These are phyloP conservation scores for Gardenia jasminoides DNA, from an alignment of 257 asterid genomes.

Conservation along the genomic window DNA sequence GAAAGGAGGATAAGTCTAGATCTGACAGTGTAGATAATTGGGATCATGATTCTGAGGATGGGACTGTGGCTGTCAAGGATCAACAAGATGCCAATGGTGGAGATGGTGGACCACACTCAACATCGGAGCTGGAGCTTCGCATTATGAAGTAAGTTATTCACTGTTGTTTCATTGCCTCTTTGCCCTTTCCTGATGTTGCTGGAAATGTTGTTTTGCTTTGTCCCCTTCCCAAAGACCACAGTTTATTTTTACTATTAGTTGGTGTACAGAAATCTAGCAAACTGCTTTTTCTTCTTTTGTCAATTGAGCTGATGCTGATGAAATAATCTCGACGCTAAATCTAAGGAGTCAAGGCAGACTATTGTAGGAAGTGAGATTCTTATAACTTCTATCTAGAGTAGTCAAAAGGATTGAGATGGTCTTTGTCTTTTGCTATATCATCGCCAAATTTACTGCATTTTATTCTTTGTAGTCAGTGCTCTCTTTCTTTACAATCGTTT, in stretches of 20 bases:
- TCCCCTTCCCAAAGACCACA: not conserved
- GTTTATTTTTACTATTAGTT: not conserved
- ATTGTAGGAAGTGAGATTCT: not conserved
- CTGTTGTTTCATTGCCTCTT: not conserved
- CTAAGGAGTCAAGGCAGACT: no score
- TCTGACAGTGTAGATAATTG: constrained; percentile 29
- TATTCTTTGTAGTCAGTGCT: not conserved
- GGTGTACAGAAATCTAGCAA: not conserved
- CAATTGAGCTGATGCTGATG: not conserved
- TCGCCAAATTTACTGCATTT: no score
- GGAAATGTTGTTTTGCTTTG: not conserved
- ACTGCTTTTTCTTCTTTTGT: not conserved
- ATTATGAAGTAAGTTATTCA: constrained; percentile 59
- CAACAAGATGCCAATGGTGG: constrained; percentile 37
- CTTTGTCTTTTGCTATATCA: not conserved
- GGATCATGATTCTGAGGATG: constrained; percentile 39
- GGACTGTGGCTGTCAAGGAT: constrained; percentile 33
- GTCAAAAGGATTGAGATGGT: not conserved
- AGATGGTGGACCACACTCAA: constrained; percentile 32
- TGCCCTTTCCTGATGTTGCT: not conserved
- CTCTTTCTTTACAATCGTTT: not conserved
- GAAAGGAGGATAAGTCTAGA: constrained; percentile 39
- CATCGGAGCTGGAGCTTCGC: constrained; percentile 60
- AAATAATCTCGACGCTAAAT: not conserved
- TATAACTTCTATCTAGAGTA: not conserved